Percentiles rank a stretch among this genome's conserved stretches.
Evolutionary conservation across 2,329 filamentous ascomycete species (phyloP).

Genomic region (Aureobasidium mangrovei): DNA sequence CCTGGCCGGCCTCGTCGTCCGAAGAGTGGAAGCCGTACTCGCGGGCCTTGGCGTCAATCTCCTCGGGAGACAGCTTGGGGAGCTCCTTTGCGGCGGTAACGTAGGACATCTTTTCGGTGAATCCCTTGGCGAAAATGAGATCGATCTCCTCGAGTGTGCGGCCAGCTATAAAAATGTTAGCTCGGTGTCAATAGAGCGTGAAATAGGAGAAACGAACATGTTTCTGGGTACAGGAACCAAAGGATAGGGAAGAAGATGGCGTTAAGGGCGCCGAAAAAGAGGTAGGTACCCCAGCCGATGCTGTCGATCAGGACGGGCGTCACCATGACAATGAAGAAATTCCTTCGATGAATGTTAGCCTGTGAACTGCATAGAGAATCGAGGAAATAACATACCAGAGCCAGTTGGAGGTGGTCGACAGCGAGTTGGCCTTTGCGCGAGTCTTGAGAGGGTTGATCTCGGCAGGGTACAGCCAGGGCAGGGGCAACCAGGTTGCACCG

Average conservation of each 20-base stretch:
- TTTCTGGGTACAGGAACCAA: conserved; percentile 47
- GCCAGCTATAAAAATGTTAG: neutral
- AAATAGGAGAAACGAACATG: neutral
- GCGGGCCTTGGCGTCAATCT: conserved; percentile 27
- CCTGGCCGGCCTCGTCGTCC: conserved; percentile 27
- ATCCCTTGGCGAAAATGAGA: conserved; percentile 25
- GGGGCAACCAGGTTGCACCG: conserved; percentile 42
- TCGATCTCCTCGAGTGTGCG: conserved; percentile 20
- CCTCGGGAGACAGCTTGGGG: conserved; percentile 26
- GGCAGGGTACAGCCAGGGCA: conserved; percentile 27
- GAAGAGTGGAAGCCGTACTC: conserved; percentile 26
- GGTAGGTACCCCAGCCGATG: conserved; percentile 35
- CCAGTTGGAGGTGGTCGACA: conserved; percentile 48
- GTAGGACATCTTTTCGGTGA: conserved; percentile 26
- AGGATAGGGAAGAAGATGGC: conserved; percentile 47
- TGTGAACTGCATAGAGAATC: conserved; percentile 13
- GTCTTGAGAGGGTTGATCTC: conserved; percentile 46
- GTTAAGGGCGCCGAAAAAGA: conserved; percentile 46
- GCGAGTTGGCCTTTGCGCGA: conserved; percentile 46
- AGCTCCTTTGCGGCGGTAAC: conserved; percentile 30
- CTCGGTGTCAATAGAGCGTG: neutral
- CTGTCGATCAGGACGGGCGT: conserved; percentile 30
- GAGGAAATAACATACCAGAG: conserved; percentile 40
- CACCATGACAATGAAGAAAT: conserved; percentile 37
- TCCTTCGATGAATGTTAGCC: conserved; percentile 19